Base-by-base conservation (phyloP, 805 yeast species). In the Cyberlindnera xishuangbannaensis region DNA sequence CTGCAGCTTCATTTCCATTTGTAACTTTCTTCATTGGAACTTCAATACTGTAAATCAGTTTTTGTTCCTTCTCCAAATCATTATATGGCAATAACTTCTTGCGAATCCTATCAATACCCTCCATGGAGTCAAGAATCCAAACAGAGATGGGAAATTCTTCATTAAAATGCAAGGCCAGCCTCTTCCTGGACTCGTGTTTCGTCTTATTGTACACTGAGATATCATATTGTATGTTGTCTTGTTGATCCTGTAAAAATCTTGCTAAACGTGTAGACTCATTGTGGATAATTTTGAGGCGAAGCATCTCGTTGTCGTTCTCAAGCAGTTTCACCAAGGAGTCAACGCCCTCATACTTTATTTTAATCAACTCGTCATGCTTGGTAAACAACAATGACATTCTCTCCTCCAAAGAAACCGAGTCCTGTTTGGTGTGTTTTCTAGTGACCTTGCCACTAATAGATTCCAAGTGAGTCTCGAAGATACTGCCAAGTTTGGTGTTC, bases 51-150 rank as follows among this genome's bases (percentile, higher is more conserved):
- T 67, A 67, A 1, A 66, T 53, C 10, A 71, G 45, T 31, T 61
- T 62, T 34, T 71, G 70, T 8, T 67, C 61, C 10, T 64, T 67
- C 2, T 65, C 58, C 6, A 66, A 40, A 25, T 71, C 71, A 36
- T 70, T 72, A 36, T 72, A 76, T 14, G 75, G 71, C 5, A 79
- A 53, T 28, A 84, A 50, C 37, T 83, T 61, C 37, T 68, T 76
- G 39, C 88, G 63, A 72, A 75, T 79, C 42, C 90, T 59, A 44
- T 78, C 76, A 18, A 67, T 62, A 21, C 84, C 83, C 51, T 85
- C 95, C 31, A 79, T 74, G 19, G 71, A 68, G 50, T 83, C 94
- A 8, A 84, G 55, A 2, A 65, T 53, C 70, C 78, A 78, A 6
- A 40, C 49, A 4, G 41, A 34, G 2, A 45, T 44, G 14, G 44